Evolutionary conservation across 169 alveolate species (phyloP), one percentile per base, ranked within the genome.

Genomic region (Babesia divergens): DNA sequence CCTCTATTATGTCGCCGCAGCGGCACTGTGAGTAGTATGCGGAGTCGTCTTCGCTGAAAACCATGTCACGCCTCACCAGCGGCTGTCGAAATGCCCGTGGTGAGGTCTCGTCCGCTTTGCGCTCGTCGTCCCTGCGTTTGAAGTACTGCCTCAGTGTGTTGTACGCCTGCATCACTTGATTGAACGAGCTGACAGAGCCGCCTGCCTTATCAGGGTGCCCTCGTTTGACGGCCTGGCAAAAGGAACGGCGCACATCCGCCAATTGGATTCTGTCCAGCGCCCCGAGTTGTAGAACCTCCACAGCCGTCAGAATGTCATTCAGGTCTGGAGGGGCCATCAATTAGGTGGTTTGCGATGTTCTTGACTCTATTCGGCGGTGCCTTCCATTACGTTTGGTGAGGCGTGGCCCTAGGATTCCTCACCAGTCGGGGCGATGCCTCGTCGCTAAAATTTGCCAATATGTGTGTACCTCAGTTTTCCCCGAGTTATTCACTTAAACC

Each of bases 21-120:
- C 83, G 83, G 55, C 83, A 72, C 47, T 50, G 58, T 67, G 47
- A 22, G 74, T 18, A 72, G 42, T 47, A 50, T 8, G 64, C 59
- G 51, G n/a, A 29, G 22, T 56, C 83, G 24, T 24, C 26, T 26
- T 40, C 75, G 47, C 65, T 40, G 29, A 31, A 66, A 24, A 51
- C 24, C 66, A 52, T 49, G 31, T 66, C 67, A 18, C 9, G 29
- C 24, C 3, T 29, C 11, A 16, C 6, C 52, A 62, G 50, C 1
- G 42, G 42, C 31, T 62, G 72, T 13, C 32, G 46, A 49, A 62
- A 62, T 2, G 59, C 6, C 31, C 53, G 4, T 11, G 26, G 20
- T 7, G 28, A 31, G 20, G 40, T 22, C 22, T 20, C 22, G 14
- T 20, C 14, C 11, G 22, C 34, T 0, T 26, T 22, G 60, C 31